These are phyloP conservation scores for Marasmius oreades DNA, from an alignment of 1,284 basidiomycete species.

Conservation along the genomic window DNA sequence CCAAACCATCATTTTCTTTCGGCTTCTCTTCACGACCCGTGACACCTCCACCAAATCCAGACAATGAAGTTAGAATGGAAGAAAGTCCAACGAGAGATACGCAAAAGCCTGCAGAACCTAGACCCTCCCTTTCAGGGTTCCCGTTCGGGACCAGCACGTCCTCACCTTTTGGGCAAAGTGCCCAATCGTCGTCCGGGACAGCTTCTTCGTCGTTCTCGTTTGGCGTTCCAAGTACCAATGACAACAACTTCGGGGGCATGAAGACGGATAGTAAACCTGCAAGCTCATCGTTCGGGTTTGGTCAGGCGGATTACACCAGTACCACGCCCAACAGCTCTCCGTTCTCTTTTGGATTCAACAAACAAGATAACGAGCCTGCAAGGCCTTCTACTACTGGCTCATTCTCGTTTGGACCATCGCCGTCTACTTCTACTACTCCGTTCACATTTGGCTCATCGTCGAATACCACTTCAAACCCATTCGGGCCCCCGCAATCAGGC, in stretches of 20 bases:
- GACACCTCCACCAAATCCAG: conserved; percentile 56
- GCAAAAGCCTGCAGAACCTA: conserved; percentile 30
- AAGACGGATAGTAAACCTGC: conserved; percentile 5
- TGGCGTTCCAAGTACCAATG: conserved; percentile 9
- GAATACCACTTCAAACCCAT: conserved; percentile 14
- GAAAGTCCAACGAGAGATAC: conserved; percentile 63
- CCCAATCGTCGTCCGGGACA: conserved; percentile 17
- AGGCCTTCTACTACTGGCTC: conserved; percentile 5
- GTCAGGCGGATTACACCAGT: no score
- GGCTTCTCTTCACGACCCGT: conserved; percentile 33
- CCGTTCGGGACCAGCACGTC: conserved; percentile 33
- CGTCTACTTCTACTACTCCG: conserved; percentile 24
- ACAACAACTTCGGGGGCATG: conserved; percentile 3
- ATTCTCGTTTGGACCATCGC: background rate
- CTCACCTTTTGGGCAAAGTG: conserved; percentile 35
- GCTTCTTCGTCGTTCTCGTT: conserved; percentile 36
- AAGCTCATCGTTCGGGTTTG: background rate
- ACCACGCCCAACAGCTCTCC: no score
- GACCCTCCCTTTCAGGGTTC: conserved; percentile 39
- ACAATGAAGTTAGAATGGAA: conserved; percentile 64
- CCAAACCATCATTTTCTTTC: conserved; percentile 36
- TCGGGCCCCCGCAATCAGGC: conserved; percentile 16
- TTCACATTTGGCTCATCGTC: conserved; percentile 31
- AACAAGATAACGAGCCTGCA: background rate
- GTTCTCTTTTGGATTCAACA: no score